Evolutionary conservation across 176 grass and related monocot genomes (phyloP).

Genomic region (Eragrostis curvula): DNA sequence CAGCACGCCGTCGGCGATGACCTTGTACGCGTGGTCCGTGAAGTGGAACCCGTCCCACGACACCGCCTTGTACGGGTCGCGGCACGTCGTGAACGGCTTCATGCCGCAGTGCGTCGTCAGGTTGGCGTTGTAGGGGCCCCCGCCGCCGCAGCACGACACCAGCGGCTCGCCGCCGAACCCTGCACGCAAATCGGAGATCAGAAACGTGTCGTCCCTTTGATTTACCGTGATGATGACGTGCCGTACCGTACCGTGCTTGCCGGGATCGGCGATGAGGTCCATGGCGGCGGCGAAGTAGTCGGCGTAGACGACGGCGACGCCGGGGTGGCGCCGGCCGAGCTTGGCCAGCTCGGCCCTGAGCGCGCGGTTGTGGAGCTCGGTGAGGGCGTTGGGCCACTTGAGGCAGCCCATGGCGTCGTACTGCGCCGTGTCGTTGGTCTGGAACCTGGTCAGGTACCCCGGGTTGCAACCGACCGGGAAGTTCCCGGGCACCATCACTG

Average conservation of each 20-base stretch:
- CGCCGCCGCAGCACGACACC: slow-evolving; percentile 52
- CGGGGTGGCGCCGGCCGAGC: slow-evolving; percentile 14
- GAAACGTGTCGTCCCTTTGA: too few relatives aligned
- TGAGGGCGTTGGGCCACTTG: slow-evolving; percentile 54
- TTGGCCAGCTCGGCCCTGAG: slow-evolving; percentile 35
- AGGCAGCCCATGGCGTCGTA: slow-evolving; percentile 66
- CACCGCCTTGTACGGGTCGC: slow-evolving; percentile 17
- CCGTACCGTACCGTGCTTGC: slow-evolving; percentile 47
- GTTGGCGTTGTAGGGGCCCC: slow-evolving; percentile 38
- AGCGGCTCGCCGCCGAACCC: slow-evolving; percentile 33
- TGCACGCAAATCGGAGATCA: too few relatives aligned
- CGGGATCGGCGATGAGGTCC: slow-evolving; percentile 35
- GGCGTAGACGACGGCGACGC: slow-evolving; percentile 50
- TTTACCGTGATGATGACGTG: too few relatives aligned
- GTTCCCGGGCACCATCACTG: slow-evolving; percentile 59
- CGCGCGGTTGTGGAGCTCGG: slow-evolving; percentile 55
- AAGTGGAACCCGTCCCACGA: slow-evolving; percentile 62
- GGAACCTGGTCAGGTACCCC: slow-evolving; percentile 47
- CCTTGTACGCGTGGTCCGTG: slow-evolving; percentile 46
- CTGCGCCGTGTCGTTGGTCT: slow-evolving; percentile 27
- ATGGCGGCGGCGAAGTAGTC: slow-evolving; percentile 61
- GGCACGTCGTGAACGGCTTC: slow-evolving; percentile 14
- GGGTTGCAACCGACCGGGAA: slow-evolving; percentile 62
- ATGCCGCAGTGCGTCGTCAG: slow-evolving; percentile 7
- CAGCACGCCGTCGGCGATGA: slow-evolving; percentile 40